Evolutionary conservation across 75 land plant species (phyloP).

Genomic region (Adiantum capillusveneris): DNA sequence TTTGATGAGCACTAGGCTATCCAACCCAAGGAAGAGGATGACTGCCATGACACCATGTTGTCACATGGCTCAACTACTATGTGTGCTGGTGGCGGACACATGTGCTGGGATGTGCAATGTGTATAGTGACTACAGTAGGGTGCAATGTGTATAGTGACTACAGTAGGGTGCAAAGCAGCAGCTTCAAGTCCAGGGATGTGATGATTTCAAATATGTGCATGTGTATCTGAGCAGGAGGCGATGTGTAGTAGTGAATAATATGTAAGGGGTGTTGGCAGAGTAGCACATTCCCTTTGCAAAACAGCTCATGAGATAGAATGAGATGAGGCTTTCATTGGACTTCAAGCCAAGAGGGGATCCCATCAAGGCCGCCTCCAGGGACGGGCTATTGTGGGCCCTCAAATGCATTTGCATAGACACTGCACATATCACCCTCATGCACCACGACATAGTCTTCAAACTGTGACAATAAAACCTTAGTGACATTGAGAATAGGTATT

Average conservation of each 20-base stretch:
- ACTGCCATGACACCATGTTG: slow-evolving; percentile 14
- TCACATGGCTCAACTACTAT: slow-evolving; percentile 8
- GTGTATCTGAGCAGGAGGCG: slow-evolving; percentile 17
- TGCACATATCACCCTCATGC: slow-evolving; percentile 17
- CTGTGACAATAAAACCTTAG: too few relatives aligned
- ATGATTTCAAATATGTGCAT: slow-evolving; percentile 8
- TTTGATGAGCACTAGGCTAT: slow-evolving; percentile 6
- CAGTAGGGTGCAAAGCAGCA: slow-evolving; percentile 11
- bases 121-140: slow-evolving; percentile 12
- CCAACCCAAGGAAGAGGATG: slow-evolving; percentile 13
- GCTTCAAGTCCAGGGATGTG: slow-evolving; percentile 11
- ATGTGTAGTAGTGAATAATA: slow-evolving; percentile 15
- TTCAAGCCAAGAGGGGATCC: slow-evolving; percentile 19
- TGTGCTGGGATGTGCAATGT: background rate
- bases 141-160: too few relatives aligned
- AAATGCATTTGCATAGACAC: slow-evolving; percentile 15
- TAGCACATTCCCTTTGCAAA: slow-evolving; percentile 6
- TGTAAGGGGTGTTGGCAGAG: slow-evolving; percentile 13
- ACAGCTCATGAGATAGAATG: background rate
- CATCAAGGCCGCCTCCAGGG: slow-evolving; percentile 4
- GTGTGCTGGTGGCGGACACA: slow-evolving; percentile 10
- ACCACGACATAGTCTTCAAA: too few relatives aligned
- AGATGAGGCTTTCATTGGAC: slow-evolving; percentile 12
- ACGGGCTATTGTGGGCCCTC: slow-evolving; percentile 17
- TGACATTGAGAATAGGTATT: too few relatives aligned